Percentiles rank a stretch among this genome's conserved stretches.
phyloP scores from a whole-genome alignment of 345 rosid genomes.

The Populus nigra region DNA sequence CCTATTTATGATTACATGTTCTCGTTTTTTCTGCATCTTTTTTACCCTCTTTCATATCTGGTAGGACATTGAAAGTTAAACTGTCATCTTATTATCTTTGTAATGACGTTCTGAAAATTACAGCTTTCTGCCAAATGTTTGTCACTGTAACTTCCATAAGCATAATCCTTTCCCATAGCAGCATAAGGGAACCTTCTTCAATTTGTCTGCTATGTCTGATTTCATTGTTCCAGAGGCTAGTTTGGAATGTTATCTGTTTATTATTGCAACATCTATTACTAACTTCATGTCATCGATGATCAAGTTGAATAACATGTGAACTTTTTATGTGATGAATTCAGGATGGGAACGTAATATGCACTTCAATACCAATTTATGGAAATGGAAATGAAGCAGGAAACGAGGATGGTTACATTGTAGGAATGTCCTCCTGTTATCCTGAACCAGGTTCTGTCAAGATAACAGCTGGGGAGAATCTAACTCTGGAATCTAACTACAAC shows the following conservation, averaged over 20 bases:
- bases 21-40: background rate
- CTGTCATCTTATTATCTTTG: background rate
- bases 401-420: constrained; percentile 85
- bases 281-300: background rate
- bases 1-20: background rate
- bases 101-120: background rate
- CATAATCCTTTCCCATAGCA: background rate
- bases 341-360: constrained; percentile 62
- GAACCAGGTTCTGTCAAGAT: constrained; percentile 62
- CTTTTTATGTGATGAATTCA: constrained; percentile 14
- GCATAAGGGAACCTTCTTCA: background rate
- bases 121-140: background rate
- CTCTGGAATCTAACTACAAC: constrained; percentile 66
- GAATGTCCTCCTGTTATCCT: constrained; percentile 92
- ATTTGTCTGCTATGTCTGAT: background rate
- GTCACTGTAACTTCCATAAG: background rate
- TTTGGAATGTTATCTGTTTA: background rate
- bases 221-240: too few species aligned
- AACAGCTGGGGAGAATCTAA: constrained; percentile 52
- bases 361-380: constrained; percentile 67
- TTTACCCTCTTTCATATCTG: background rate
- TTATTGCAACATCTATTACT: background rate
- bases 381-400: constrained; percentile 72
- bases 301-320: background rate
- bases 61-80: background rate